phyloP scores from a whole-genome alignment of 2,329 filamentous ascomycete species.

The Mollisiaceae sp. region DNA sequence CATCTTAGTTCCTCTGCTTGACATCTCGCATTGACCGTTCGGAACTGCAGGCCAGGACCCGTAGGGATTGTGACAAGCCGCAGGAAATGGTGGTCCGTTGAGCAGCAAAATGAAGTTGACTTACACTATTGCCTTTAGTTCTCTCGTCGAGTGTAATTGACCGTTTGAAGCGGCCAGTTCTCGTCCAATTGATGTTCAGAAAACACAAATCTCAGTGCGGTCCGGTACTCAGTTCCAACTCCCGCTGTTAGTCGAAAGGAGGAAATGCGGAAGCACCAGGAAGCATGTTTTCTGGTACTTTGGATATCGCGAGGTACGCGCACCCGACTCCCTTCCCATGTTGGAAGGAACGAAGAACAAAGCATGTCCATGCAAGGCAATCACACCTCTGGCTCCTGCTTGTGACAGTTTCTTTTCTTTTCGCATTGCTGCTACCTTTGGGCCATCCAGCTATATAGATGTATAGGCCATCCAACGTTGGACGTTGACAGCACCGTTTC shows the following conservation, averaged over 20 bases:
- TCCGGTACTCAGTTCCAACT: background rate
- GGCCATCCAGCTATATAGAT: background rate
- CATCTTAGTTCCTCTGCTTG: conserved; percentile 12
- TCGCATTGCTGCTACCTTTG: background rate
- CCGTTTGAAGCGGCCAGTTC: background rate
- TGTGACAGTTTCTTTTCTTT: background rate
- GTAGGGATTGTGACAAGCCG: background rate
- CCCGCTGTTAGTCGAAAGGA: background rate
- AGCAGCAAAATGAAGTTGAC: background rate
- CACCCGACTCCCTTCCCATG: background rate
- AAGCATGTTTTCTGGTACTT: background rate
- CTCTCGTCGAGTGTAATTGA: background rate
- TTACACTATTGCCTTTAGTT: background rate
- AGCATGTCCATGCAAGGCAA: background rate
- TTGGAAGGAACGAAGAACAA: background rate
- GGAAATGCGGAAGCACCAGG: background rate
- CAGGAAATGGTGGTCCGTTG: background rate
- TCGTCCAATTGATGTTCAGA: background rate
- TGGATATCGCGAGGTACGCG: background rate
- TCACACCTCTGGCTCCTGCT: background rate
- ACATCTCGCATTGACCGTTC: conserved; percentile 17
- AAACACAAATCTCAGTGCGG: background rate
- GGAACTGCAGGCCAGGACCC: background rate
- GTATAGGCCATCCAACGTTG: background rate
- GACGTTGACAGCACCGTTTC: conserved; percentile 8